These are phyloP conservation scores for Avena atlantica DNA, from an alignment of 176 grass and related monocot genomes.

Conservation along the genomic window DNA sequence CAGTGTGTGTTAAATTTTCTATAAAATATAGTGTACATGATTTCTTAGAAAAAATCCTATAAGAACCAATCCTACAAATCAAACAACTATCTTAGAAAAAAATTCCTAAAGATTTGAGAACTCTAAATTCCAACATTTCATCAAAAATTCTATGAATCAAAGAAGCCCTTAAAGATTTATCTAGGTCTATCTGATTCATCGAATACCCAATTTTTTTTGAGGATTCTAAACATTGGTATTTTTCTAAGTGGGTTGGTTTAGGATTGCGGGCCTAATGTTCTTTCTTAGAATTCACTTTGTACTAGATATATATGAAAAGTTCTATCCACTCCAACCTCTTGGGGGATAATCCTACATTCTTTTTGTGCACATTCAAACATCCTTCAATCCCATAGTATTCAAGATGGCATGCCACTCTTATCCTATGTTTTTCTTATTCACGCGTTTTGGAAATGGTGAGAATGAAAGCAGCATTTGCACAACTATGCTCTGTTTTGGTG, in stretches of 20 bases:
- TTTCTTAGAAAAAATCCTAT: neutral
- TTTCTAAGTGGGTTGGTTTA: neutral
- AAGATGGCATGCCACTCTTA: too few species aligned
- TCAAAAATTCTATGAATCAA: neutral
- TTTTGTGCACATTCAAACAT: too few species aligned
- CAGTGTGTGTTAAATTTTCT: neutral
- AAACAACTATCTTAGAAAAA: neutral
- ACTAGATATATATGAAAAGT: neutral
- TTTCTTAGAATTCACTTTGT: too few species aligned
- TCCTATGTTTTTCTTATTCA: neutral
- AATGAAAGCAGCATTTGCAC: neutral
- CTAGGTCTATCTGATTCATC: neutral
- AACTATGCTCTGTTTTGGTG: too few species aligned
- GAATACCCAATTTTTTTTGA: neutral
- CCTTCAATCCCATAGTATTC: neutral
- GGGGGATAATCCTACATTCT: too few species aligned
- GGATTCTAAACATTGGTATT: neutral
- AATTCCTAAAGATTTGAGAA: neutral
- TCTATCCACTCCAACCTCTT: too few species aligned
- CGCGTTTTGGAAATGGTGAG: neutral
- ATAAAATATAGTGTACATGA: neutral
- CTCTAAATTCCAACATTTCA: neutral
- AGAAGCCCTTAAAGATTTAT: neutral
- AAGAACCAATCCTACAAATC: neutral
- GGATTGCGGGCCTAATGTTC: neutral